Percentiles rank a stretch among this genome's conserved stretches.
These are phyloP conservation scores for Zygoascus tannicola DNA, from an alignment of 805 yeast genomes.

Conservation along the genomic window DNA sequence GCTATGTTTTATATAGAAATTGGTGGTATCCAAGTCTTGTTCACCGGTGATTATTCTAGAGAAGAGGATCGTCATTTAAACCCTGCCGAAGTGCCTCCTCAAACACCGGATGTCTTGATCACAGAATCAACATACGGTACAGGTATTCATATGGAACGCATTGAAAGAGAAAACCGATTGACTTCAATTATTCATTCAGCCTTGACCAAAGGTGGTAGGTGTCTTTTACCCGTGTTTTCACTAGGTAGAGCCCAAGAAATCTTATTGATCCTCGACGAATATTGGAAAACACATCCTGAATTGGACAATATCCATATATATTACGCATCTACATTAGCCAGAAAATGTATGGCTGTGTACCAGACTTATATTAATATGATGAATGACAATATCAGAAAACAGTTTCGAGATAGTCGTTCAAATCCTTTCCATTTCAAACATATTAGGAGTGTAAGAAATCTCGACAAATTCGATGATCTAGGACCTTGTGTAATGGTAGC, in stretches of 20 bases:
- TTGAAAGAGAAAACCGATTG: conserved; percentile 72
- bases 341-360: conserved; percentile 94
- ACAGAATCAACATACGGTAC: conserved; percentile 97
- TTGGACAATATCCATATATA: conserved; percentile 74
- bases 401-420: conserved; percentile 64
- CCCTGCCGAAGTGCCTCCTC: conserved; percentile 82
- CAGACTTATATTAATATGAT: conserved; percentile 95
- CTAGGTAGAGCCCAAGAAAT: conserved; percentile 95
- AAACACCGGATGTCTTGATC: conserved; percentile 78
- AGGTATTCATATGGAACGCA: conserved; percentile 87
- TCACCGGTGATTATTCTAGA: conserved; percentile 95
- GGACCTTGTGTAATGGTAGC: conserved; percentile 96
- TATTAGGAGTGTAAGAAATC: conserved; percentile 65
- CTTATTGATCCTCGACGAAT: conserved; percentile 82
- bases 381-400: conserved; percentile 80
- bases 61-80: conserved; percentile 93
- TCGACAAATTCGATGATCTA: conserved; percentile 82
- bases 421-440: conserved; percentile 89
- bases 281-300: conserved; percentile 81
- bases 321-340: conserved; percentile 88
- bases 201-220: conserved; percentile 79
- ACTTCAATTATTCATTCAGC: conserved; percentile 80
- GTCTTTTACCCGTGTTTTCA: conserved; percentile 89
- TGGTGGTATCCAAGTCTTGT: conserved; percentile 79
- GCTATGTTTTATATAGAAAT: conserved; percentile 95